Evolutionary conservation across 2,329 filamentous ascomycete genomes (phyloP).

Genomic region (Stagonosporopsis vannaccii): DNA sequence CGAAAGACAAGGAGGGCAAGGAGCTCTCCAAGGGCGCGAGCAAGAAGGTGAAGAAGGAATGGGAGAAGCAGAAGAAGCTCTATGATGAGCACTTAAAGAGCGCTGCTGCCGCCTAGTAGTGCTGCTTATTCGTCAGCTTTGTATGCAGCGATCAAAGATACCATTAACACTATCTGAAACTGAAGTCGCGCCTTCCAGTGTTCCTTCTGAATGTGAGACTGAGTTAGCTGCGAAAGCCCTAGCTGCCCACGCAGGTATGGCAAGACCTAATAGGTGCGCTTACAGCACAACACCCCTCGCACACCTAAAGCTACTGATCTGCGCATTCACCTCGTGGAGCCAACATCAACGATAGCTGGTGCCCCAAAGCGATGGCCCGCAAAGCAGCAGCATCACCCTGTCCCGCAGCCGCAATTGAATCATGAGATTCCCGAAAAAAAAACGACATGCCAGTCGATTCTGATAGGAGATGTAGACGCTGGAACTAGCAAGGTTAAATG

Average conservation of each 20-base stretch:
- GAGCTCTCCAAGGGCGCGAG: conserved; percentile 79
- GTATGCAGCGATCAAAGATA: not conserved
- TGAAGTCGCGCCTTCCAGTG: not conserved
- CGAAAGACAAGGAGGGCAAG: conserved; percentile 76
- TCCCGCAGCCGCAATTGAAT: no score
- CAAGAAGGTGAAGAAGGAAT: conserved; percentile 89
- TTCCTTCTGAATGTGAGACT: not conserved
- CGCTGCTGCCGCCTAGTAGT: not conserved
- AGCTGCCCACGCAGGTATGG: not conserved
- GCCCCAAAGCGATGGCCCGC: no score
- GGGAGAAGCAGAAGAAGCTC: conserved; percentile 87
- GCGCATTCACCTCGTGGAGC: no score
- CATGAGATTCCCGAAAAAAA: no score
- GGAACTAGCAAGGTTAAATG: no score
- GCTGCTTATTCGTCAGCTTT: not conserved
- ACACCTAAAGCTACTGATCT: not conserved
- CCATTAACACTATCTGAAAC: not conserved
- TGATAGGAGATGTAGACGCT: no score
- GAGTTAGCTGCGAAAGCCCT: not conserved
- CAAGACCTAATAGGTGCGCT: no score
- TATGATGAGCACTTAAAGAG: conserved; percentile 62
- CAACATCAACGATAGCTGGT: no score
- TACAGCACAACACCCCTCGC: not conserved
- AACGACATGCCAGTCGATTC: no score
- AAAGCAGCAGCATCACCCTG: no score